Conservation (phyloP, 345 rosid species). For the Populus pruinosa region DNA sequence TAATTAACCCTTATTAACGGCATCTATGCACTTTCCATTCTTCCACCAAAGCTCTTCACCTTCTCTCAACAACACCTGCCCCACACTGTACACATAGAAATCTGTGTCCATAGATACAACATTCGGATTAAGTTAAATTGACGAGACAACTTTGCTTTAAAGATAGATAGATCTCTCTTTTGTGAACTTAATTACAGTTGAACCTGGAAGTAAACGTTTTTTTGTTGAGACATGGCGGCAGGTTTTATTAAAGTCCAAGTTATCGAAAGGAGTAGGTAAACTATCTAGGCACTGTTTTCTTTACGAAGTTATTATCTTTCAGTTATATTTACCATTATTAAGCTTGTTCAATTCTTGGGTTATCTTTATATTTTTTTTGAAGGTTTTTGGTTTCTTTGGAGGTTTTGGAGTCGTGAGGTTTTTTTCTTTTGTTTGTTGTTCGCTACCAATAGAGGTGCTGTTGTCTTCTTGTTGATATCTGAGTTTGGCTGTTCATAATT, state of each 20-base stretch:
- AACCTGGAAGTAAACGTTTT: not conserved
- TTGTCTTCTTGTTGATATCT: not conserved
- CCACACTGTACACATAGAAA: not conserved
- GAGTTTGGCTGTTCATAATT: not conserved
- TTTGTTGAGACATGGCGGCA: not conserved
- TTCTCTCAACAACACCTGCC: not conserved
- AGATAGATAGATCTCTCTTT: not conserved
- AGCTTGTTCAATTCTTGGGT: not conserved
- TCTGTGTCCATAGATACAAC: not conserved
- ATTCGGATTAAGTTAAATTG: not conserved
- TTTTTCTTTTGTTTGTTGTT: not conserved
- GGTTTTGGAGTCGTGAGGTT: not conserved
- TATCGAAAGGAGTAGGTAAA: conserved; percentile 8
- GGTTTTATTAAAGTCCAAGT: conserved; percentile 6
- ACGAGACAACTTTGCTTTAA: not conserved
- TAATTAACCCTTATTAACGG: not conserved
- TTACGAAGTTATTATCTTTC: not conserved
- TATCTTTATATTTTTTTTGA: not conserved
- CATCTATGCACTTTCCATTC: not conserved
- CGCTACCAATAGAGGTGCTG: not conserved
- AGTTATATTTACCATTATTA: not conserved
- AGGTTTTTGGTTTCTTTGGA: not conserved
- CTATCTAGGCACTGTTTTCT: conserved; percentile 3
- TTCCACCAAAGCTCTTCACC: not conserved
- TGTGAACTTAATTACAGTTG: not conserved